Conservation (phyloP, 2,329 filamentous ascomycete genomes). For the Xylariaceae sp. region DNA sequence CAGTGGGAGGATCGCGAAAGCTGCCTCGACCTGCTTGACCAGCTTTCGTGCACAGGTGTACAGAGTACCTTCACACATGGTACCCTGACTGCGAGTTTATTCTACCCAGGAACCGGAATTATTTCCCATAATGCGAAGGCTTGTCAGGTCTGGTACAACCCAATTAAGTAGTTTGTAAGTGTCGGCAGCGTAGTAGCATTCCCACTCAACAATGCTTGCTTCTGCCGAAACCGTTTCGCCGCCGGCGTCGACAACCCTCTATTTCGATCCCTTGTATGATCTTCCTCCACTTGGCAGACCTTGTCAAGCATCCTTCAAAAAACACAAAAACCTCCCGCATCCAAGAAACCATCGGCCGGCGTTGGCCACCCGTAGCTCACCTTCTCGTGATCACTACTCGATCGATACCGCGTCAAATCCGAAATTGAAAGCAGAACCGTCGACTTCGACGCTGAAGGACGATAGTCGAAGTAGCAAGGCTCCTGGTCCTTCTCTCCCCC, state of each 20-base stretch:
- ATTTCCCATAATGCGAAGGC: conserved; percentile 26
- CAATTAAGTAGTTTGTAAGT: conserved; percentile 21
- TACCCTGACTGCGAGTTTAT: conserved; percentile 5
- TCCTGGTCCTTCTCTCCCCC: conserved; percentile 55
- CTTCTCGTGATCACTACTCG: conserved; percentile 31
- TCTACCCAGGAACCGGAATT: conserved; percentile 9
- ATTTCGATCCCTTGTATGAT: conserved; percentile 35
- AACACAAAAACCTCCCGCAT: conserved; percentile 44
- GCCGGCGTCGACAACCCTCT: conserved; percentile 33
- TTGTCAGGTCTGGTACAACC: conserved; percentile 25
- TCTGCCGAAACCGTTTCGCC: conserved; percentile 33
- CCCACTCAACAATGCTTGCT: conserved; percentile 33
- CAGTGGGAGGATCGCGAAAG: not conserved
- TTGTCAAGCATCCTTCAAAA: conserved; percentile 39
- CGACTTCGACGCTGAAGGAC: conserved; percentile 46
- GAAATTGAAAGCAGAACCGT: conserved; percentile 27
- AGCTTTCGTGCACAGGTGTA: not conserved
- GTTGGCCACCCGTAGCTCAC: conserved; percentile 14
- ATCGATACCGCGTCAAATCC: conserved; percentile 34
- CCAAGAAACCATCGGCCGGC: conserved; percentile 35
- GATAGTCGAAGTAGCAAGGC: conserved; percentile 45
- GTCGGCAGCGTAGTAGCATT: conserved; percentile 14
- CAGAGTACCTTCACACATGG: not conserved
- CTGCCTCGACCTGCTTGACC: not conserved
- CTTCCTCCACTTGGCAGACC: conserved; percentile 29